Conservation (phyloP, 768 basidiomycete genomes). For the Dendrothele bispora region DNA sequence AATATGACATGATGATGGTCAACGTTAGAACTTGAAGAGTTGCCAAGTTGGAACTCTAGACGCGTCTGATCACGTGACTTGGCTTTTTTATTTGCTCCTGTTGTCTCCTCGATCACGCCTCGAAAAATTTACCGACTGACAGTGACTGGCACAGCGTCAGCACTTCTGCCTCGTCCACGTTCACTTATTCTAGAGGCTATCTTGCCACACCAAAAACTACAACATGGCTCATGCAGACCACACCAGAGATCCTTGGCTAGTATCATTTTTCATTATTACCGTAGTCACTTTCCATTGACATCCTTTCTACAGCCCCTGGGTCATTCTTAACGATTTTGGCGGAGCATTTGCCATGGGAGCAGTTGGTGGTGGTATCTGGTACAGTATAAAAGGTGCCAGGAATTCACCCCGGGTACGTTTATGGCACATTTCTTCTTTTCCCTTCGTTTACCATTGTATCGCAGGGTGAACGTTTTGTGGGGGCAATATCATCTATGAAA, state of each 20-base stretch:
- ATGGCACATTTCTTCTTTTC: background rate
- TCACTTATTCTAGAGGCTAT: background rate
- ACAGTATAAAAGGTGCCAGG: conserved; percentile 95
- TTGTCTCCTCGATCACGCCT: too few species aligned
- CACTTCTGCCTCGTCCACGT: background rate
- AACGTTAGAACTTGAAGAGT: background rate
- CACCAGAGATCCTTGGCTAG: conserved; percentile 89
- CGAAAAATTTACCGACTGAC: too few species aligned
- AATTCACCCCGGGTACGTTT: conserved; percentile 87
- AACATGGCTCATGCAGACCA: conserved; percentile 89
- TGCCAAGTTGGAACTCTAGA: conserved; percentile 12
- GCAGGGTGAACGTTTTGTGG: conserved; percentile 91
- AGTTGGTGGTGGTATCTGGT: conserved; percentile 97
- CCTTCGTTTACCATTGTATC: background rate
- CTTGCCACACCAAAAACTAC: background rate
- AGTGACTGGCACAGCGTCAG: too few species aligned
- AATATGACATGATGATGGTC: conserved; percentile 29
- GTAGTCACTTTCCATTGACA: background rate
- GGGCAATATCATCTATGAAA: conserved; percentile 95
- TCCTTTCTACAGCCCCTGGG: conserved; percentile 84
- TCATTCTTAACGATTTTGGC: conserved; percentile 97
- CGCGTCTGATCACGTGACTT: background rate
- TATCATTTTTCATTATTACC: background rate
- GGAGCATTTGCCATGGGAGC: conserved; percentile 98
- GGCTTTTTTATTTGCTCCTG: background rate